These are phyloP conservation scores for Pulveroboletus sp. DNA, from an alignment of 768 basidiomycete species.

Conservation along the genomic window DNA sequence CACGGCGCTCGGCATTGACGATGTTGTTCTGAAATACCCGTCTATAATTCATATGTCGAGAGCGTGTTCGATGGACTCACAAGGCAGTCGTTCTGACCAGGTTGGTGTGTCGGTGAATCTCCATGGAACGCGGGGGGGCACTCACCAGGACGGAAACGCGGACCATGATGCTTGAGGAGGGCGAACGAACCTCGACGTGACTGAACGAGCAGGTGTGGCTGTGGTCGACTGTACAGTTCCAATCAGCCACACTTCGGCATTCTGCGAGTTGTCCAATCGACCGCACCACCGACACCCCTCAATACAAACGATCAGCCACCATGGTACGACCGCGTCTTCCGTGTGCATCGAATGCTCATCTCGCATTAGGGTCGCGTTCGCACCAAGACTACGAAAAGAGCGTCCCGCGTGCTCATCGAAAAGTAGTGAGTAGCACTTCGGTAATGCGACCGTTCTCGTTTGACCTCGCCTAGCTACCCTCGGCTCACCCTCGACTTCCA, in stretches of 20 bases:
- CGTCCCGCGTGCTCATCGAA: slow-evolving; percentile 97
- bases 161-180: slow-evolving; percentile 56
- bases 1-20: slow-evolving; percentile 98
- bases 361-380: slow-evolving; percentile 88
- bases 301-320: slow-evolving; percentile 29
- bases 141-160: slow-evolving; percentile 78
- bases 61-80: slow-evolving; percentile 27
- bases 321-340: slow-evolving; percentile 42
- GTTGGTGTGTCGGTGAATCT: background rate
- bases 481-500: slow-evolving; percentile 99
- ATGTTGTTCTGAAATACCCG: slow-evolving; percentile 76
- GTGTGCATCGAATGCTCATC: slow-evolving; percentile 13
- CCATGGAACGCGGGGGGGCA: slow-evolving; percentile 2
- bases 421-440: slow-evolving; percentile 72
- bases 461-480: slow-evolving; percentile 69
- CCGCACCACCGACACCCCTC: slow-evolving; percentile 24
- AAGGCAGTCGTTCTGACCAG: slow-evolving; percentile 55
- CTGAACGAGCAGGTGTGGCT: slow-evolving; percentile 18
- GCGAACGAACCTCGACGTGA: background rate
- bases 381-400: slow-evolving; percentile 99
- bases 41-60: background rate
- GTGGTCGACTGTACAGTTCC: slow-evolving; percentile 25
- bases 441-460: background rate
- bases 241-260: slow-evolving; percentile 25
- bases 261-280: slow-evolving; percentile 11